A percentile compares a stretch with the other conserved stretches of the same genome.
These are phyloP conservation scores for Cryptococcus neoformans DNA, from an alignment of 1,284 basidiomycete species.

Conservation along the genomic window DNA sequence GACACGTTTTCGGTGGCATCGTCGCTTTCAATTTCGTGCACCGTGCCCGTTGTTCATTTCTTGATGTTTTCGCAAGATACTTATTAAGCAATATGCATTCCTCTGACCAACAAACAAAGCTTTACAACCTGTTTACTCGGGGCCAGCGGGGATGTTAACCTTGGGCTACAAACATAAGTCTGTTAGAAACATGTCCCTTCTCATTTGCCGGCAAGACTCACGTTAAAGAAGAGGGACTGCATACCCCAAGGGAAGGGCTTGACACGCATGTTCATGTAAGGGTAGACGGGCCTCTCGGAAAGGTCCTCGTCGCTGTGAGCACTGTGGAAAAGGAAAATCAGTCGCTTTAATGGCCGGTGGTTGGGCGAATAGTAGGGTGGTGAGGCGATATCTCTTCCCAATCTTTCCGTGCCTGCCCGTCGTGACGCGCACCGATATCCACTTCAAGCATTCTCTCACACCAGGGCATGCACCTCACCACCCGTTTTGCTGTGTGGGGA, in stretches of 20 bases:
- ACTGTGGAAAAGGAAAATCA: background rate
- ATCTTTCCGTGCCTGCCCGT: background rate
- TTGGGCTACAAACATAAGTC: conserved; percentile 20
- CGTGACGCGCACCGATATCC: background rate
- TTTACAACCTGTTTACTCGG: background rate
- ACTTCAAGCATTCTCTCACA: background rate
- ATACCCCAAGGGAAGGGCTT: conserved; percentile 47
- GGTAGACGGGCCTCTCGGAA: conserved; percentile 39
- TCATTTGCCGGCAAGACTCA: conserved; percentile 12
- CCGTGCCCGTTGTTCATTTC: no score
- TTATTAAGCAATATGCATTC: conserved; percentile 2
- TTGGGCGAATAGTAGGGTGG: background rate
- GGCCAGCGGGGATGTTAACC: conserved; percentile 35
- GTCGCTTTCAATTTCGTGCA: no score
- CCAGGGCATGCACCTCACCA: background rate
- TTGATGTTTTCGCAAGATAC: no score
- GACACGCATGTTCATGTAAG: conserved; percentile 47
- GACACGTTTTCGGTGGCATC: no score
- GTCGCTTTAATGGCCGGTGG: background rate
- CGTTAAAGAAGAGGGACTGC: conserved; percentile 48
- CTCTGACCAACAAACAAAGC: background rate
- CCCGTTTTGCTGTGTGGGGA: no score
- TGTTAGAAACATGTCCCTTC: background rate
- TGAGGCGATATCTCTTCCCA: background rate
- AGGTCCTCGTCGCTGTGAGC: conserved; percentile 36